Conservation (phyloP, 73 alveolate species). For the Tetrahymena malaccensis region DNA sequence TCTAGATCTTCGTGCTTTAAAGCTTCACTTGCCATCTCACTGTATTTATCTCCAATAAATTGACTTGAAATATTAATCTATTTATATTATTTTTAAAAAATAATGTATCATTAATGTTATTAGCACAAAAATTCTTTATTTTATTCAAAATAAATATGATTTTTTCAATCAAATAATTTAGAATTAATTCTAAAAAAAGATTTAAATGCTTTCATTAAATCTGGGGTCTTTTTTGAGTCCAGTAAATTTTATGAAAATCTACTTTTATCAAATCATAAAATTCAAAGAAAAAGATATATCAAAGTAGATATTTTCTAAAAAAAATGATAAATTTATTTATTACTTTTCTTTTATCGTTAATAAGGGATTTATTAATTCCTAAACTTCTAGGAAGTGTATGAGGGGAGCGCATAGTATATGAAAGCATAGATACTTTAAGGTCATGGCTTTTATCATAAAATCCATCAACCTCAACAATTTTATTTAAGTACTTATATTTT, state of each 20-base stretch:
- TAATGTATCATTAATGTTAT: neutral
- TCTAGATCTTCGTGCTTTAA: neutral
- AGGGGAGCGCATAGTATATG: neutral
- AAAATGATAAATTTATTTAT: neutral
- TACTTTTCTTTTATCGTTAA: neutral
- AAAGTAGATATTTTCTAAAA: neutral
- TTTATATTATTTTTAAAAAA: neutral
- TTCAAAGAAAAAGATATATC: neutral
- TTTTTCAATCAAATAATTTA: too few species aligned
- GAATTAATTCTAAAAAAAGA: neutral
- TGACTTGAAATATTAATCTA: neutral
- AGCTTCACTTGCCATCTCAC: neutral
- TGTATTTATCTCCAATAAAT: neutral
- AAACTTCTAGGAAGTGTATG: neutral
- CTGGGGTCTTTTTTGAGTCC: neutral
- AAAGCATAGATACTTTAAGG: neutral
- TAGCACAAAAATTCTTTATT: neutral
- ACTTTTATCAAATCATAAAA: neutral
- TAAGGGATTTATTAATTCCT: neutral
- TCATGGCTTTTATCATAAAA: neutral
- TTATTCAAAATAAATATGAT: neutral
- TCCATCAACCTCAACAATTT: neutral
- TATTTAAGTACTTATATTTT: neutral
- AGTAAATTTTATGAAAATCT: neutral
- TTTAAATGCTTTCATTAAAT: too few species aligned